Percentiles rank a stretch among this genome's conserved stretches.
Conservation (phyloP, 2,329 filamentous ascomycete species). For the Aspergillus fumigatus region DNA sequence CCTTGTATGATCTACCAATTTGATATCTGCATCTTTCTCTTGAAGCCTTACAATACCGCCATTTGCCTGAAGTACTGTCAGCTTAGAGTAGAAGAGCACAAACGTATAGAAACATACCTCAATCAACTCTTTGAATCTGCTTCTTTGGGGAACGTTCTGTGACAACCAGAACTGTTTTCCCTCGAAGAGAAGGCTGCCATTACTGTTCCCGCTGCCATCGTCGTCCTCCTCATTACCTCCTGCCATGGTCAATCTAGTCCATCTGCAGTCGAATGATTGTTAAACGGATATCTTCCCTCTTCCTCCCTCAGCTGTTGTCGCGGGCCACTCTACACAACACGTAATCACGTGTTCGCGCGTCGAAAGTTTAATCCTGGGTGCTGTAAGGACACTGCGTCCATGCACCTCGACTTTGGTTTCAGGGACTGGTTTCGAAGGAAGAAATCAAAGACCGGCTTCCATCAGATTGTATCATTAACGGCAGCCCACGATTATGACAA, state of each 20-base stretch:
- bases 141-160: conserved; percentile 49
- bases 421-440: no score
- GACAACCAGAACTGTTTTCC: conserved; percentile 57
- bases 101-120: conserved; percentile 24
- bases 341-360: conserved; percentile 23
- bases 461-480: background rate
- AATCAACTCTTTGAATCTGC: conserved; percentile 46
- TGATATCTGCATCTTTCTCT: conserved; percentile 55
- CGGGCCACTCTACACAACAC: conserved; percentile 10
- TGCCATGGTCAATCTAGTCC: background rate
- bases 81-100: background rate
- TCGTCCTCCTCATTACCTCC: background rate
- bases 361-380: background rate
- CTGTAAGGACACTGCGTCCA: background rate
- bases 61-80: conserved; percentile 38
- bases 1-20: conserved; percentile 55
- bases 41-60: conserved; percentile 51
- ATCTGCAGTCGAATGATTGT: background rate
- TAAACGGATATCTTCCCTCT: background rate
- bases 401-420: background rate
- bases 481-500: background rate
- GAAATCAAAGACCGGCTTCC: background rate
- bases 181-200: conserved; percentile 43
- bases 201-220: background rate
- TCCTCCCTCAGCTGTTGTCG: background rate